Percentiles rank a stretch among this genome's conserved stretches.
Conservation (phyloP, 257 asterid species). For the Ocimum tenuiflorum region DNA sequence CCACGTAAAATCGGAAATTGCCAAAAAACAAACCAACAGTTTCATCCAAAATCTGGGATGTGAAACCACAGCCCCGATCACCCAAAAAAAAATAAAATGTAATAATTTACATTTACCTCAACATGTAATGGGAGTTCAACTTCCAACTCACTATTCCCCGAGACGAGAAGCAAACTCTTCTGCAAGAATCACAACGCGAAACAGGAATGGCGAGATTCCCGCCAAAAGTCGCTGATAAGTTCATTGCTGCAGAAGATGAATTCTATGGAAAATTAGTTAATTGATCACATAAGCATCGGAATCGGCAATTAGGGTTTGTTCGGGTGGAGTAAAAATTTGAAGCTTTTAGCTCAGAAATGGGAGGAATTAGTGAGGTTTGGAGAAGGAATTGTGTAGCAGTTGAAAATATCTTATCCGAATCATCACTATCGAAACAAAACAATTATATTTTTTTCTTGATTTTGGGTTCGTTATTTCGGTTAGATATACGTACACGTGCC, state of each 20-base stretch:
- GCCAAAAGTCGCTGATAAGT: slow-evolving; percentile 48
- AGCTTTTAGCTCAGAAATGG: slow-evolving; percentile 13
- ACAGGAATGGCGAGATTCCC: slow-evolving; percentile 41
- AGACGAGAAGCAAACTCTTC: slow-evolving; percentile 29
- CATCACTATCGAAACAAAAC: neutral
- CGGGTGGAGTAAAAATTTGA: neutral
- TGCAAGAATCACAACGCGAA: slow-evolving; percentile 42
- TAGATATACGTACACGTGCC: slow-evolving; percentile 10
- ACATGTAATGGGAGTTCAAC: slow-evolving; percentile 25
- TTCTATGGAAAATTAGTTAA: neutral
- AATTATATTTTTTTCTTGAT: neutral
- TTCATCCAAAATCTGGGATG: neutral
- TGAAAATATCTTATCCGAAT: slow-evolving; percentile 34
- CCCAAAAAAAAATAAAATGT: neutral
- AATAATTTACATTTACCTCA: slow-evolving; percentile 36
- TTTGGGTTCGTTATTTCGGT: slow-evolving; percentile 27
- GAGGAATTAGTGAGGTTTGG: neutral
- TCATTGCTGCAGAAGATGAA: slow-evolving; percentile 36
- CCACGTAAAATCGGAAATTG: neutral
- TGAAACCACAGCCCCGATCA: neutral
- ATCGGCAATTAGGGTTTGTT: slow-evolving; percentile 11
- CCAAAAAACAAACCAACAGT: neutral
- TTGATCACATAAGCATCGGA: neutral
- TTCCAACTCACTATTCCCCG: slow-evolving; percentile 27
- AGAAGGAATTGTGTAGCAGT: slow-evolving; percentile 4